Evolutionary conservation across 2,329 filamentous ascomycete genomes (phyloP).

Genomic region (Exutisphaerella laricina): DNA sequence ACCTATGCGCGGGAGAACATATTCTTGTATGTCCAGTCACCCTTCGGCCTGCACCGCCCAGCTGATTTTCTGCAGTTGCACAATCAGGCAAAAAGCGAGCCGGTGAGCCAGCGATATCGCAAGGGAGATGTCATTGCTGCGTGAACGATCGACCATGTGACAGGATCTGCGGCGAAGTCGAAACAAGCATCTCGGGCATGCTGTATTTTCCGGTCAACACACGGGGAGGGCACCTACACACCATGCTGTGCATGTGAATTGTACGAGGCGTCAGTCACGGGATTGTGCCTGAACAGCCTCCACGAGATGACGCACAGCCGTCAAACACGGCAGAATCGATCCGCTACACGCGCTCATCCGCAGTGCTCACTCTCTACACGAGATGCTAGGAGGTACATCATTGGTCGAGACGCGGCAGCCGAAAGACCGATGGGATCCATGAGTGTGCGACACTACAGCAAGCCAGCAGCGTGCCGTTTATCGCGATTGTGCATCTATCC

Average conservation of each 20-base stretch:
- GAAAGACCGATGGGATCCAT: background rate
- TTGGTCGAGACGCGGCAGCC: slow-evolving; percentile 1
- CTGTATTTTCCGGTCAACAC: too few relatives aligned
- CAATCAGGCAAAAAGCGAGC: slow-evolving; percentile 21
- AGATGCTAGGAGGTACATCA: background rate
- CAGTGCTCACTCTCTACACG: background rate
- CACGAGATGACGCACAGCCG: background rate
- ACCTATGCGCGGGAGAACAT: slow-evolving; percentile 45
- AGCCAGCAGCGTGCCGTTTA: slow-evolving; percentile 7
- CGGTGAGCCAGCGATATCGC: slow-evolving; percentile 9
- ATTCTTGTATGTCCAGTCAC: slow-evolving; percentile 44
- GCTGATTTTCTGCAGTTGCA: slow-evolving; percentile 9
- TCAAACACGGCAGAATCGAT: background rate
- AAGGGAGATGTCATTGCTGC: too few relatives aligned
- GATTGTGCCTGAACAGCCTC: background rate
- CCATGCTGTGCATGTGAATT: too few relatives aligned
- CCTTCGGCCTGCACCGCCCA: background rate
- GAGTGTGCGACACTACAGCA: background rate
- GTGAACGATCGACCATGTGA: slow-evolving; percentile 8
- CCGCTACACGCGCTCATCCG: background rate
- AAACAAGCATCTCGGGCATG: slow-evolving; percentile 4
- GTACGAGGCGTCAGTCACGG: too few relatives aligned
- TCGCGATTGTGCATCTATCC: background rate
- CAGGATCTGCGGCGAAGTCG: slow-evolving; percentile 5
- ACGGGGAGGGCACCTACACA: too few relatives aligned